Evolutionary conservation across 192 early-diverging fungal genomes (phyloP).

Genomic region (Coemansia sp.): DNA sequence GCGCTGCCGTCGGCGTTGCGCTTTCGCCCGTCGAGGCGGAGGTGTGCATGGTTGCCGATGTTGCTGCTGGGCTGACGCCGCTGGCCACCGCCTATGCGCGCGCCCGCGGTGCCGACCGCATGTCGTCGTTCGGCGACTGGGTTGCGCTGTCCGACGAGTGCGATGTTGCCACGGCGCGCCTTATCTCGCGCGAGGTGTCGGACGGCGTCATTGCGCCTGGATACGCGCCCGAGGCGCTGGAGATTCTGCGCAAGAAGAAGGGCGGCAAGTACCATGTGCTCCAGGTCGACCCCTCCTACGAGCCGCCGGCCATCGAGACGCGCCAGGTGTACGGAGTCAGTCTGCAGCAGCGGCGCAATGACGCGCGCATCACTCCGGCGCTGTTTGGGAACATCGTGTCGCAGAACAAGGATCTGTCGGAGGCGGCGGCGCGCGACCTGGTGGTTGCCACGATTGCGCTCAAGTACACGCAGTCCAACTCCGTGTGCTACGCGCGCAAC

Average conservation of each 20-base stretch:
- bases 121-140: slow-evolving; percentile 99
- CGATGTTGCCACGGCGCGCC: slow-evolving; percentile 90
- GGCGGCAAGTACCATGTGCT: slow-evolving; percentile 94
- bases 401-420: slow-evolving; percentile 71
- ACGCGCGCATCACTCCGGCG: slow-evolving; percentile 70
- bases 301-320: slow-evolving; percentile 80
- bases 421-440: slow-evolving; percentile 76
- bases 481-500: slow-evolving; percentile 97
- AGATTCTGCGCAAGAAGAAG: slow-evolving; percentile 93
- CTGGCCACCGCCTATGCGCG: slow-evolving; percentile 94
- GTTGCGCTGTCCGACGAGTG: slow-evolving; percentile 88
- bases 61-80: slow-evolving; percentile 77
- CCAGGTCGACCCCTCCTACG: slow-evolving; percentile 90
- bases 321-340: slow-evolving; percentile 95
- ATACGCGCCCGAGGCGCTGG: slow-evolving; percentile 85
- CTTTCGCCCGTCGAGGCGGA: slow-evolving; percentile 79
- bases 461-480: slow-evolving; percentile 99
- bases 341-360: slow-evolving; percentile 92
- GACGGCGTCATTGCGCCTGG: slow-evolving; percentile 97
- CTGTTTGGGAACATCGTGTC: slow-evolving; percentile 89
- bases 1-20: slow-evolving; percentile 89
- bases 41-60: slow-evolving; percentile 92
- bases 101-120: slow-evolving; percentile 97
- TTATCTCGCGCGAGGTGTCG: slow-evolving; percentile 95
- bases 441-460: slow-evolving; percentile 97